Percentiles rank a stretch among this genome's conserved stretches.
phyloP scores from a whole-genome alignment of 345 rosid species.

The Raphanus raphanistrum region DNA sequence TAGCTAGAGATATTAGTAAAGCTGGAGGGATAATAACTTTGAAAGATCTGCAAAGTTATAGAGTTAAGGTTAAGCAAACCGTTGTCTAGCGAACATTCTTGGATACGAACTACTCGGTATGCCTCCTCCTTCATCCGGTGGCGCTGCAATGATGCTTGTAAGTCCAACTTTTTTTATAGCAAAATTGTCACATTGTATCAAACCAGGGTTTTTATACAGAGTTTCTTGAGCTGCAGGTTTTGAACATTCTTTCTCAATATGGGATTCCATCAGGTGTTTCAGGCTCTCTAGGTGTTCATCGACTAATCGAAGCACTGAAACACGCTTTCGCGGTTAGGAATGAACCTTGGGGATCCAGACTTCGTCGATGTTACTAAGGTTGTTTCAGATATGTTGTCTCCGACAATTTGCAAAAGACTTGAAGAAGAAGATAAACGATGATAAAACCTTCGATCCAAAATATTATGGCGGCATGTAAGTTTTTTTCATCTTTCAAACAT shows the following conservation, averaged over 20 bases:
- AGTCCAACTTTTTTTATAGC: background rate
- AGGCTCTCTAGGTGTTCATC: conserved; percentile 50
- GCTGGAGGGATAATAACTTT: conserved; percentile 60
- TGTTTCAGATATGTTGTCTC: conserved; percentile 64
- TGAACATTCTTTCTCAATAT: conserved; percentile 59
- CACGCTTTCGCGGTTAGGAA: conserved; percentile 65
- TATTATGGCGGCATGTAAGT: conserved; percentile 59
- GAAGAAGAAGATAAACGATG: conserved; percentile 52
- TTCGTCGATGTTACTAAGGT: conserved; percentile 43
- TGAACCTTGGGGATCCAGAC: conserved; percentile 72
- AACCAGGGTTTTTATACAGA: background rate
- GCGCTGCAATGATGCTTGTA: conserved; percentile 56
- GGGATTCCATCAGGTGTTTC: conserved; percentile 45
- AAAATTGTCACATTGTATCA: background rate
- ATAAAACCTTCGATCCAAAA: conserved; percentile 48
- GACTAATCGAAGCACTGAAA: conserved; percentile 61
- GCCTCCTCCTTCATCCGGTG: conserved; percentile 73
- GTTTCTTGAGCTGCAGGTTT: conserved; percentile 40
- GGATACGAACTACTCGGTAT: conserved; percentile 52
- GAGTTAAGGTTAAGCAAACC: conserved; percentile 50
- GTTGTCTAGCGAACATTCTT: conserved; percentile 37
- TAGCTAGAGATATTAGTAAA: conserved; percentile 46
- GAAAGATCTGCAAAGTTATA: conserved; percentile 50
- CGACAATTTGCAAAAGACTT: conserved; percentile 45
- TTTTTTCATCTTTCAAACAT: background rate